Evolutionary conservation across 495 filamentous ascomycete genomes (phyloP).

Genomic region (Arthonia radiata): DNA sequence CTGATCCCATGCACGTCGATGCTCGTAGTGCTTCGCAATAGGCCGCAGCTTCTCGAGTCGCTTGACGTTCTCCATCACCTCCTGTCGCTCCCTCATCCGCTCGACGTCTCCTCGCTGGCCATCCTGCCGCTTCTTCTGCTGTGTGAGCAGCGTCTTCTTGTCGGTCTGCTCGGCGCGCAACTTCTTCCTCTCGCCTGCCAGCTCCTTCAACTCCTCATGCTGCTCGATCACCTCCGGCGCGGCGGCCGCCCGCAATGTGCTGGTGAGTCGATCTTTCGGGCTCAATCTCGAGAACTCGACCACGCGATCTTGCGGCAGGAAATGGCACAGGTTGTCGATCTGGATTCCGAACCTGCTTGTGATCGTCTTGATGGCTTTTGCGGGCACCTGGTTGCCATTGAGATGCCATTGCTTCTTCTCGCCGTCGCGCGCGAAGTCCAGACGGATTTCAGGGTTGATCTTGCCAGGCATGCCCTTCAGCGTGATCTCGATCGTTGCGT

Average conservation of each 20-base stretch:
- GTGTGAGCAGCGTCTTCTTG: slow-evolving; percentile 34
- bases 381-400: slow-evolving; percentile 30
- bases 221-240: slow-evolving; percentile 52
- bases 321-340: slow-evolving; percentile 94
- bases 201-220: slow-evolving; percentile 46
- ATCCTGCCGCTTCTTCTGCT: slow-evolving; percentile 48
- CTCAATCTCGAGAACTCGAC: slow-evolving; percentile 75
- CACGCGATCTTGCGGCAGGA: slow-evolving; percentile 89
- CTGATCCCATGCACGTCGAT: slow-evolving; percentile 13
- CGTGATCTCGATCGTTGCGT: slow-evolving; percentile 74
- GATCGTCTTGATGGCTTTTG: slow-evolving; percentile 35
- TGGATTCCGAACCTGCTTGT: slow-evolving; percentile 56
- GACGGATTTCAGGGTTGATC: slow-evolving; percentile 45
- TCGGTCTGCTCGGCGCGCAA: slow-evolving; percentile 29
- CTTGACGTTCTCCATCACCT: slow-evolving; percentile 37
- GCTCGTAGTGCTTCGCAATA: slow-evolving; percentile 32
- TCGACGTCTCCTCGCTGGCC: slow-evolving; percentile 62
- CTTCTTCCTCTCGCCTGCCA: slow-evolving; percentile 43
- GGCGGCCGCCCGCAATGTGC: slow-evolving; percentile 72
- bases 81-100: slow-evolving; percentile 47
- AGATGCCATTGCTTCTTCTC: slow-evolving; percentile 54
- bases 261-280: slow-evolving; percentile 58
- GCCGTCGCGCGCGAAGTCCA: slow-evolving; percentile 55
- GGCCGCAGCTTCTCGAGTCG: slow-evolving; percentile 40
- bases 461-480: slow-evolving; percentile 27